These are phyloP conservation scores for Calonectria multiphialidica DNA, from an alignment of 2,329 filamentous ascomycete species.

Conservation along the genomic window DNA sequence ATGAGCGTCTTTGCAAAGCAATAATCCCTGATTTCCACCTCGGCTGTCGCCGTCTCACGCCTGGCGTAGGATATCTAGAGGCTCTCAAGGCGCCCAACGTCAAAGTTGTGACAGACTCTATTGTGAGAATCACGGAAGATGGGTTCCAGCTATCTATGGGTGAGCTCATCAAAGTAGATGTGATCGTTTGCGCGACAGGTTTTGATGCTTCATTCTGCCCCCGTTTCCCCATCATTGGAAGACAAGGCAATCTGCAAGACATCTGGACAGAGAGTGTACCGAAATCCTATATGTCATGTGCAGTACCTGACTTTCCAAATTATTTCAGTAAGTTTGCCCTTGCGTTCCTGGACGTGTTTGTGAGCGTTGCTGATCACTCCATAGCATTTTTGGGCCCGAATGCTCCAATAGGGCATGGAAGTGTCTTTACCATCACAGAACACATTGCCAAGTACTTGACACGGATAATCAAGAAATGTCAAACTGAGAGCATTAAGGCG, in stretches of 20 bases:
- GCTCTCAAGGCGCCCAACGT: slow-evolving; percentile 13
- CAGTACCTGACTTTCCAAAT: slow-evolving; percentile 19
- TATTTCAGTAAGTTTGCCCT: slow-evolving; percentile 18
- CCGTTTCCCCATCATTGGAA: slow-evolving; percentile 14
- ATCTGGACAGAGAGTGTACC: slow-evolving; percentile 3
- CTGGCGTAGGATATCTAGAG: slow-evolving; percentile 20
- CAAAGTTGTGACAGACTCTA: slow-evolving; percentile 6
- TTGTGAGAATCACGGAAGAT: neutral
- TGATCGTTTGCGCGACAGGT: slow-evolving; percentile 17
- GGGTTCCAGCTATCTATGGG: slow-evolving; percentile 4
- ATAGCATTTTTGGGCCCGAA: slow-evolving; percentile 65
- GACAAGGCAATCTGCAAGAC: slow-evolving; percentile 17
- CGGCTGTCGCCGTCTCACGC: slow-evolving; percentile 23
- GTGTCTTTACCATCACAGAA: slow-evolving; percentile 63
- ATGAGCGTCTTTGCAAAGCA: slow-evolving; percentile 18
- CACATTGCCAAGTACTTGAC: slow-evolving; percentile 66
- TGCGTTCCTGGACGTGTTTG: neutral
- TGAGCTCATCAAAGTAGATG: slow-evolving; percentile 15
- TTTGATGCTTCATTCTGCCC: slow-evolving; percentile 25
- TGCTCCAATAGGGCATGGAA: slow-evolving; percentile 63
- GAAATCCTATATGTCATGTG: slow-evolving; percentile 24
- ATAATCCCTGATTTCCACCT: slow-evolving; percentile 23
- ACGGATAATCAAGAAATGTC: slow-evolving; percentile 60
- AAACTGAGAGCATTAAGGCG: slow-evolving; percentile 62
- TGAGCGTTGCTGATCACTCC: neutral